Evolutionary conservation across 352 stramenopile genomes (phyloP).

Genomic region (Phytophthora macrochlamydospora): DNA sequence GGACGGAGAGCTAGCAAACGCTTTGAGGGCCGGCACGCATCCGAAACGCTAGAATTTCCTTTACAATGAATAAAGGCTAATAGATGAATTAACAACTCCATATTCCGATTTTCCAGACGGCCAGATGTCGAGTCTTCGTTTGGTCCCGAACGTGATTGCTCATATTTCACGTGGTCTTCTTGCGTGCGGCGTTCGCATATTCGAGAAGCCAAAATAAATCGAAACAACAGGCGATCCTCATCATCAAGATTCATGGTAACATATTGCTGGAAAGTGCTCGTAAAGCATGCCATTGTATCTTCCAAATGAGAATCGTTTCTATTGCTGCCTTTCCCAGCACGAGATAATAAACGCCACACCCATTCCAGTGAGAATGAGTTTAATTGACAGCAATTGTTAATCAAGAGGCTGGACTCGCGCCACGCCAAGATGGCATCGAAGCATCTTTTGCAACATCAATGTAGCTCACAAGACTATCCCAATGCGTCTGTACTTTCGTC

Average conservation of each 20-base stretch:
- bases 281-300: constrained; percentile 27
- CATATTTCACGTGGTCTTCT: constrained; percentile 1
- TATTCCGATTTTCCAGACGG: neutral
- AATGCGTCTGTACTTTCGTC: constrained; percentile 42
- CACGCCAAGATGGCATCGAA: constrained; percentile 43
- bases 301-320: constrained; percentile 24
- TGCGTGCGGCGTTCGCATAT: constrained; percentile 34
- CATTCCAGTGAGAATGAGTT: constrained; percentile 20
- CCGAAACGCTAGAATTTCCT: neutral
- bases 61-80: constrained; percentile 10
- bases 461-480: constrained; percentile 26
- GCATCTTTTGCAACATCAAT: constrained; percentile 32
- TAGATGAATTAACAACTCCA: constrained; percentile 17
- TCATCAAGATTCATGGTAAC: constrained; percentile 36
- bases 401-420: constrained; percentile 31
- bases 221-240: constrained; percentile 37
- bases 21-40: constrained; percentile 12
- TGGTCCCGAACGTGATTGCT: neutral
- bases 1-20: constrained; percentile 34
- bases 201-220: constrained; percentile 43
- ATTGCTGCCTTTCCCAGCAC: constrained; percentile 21
- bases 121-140: neutral
- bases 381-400: neutral
- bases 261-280: constrained; percentile 19
- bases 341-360: constrained; percentile 48